These are phyloP conservation scores for Salix koriyanagi DNA, from an alignment of 345 rosid species.

Conservation along the genomic window DNA sequence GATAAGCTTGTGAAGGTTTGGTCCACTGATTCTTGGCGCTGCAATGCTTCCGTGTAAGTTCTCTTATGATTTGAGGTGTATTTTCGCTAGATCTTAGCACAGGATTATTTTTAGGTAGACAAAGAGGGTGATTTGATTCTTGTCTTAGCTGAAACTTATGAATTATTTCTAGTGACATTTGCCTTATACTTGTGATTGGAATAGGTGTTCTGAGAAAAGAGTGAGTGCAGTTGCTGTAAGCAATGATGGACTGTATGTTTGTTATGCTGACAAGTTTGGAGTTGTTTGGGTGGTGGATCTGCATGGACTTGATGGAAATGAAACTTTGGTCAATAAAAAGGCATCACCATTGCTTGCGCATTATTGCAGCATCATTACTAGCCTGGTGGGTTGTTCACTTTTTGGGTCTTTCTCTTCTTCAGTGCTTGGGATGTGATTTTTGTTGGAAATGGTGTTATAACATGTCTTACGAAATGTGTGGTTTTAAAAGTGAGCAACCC, in stretches of 20 bases:
- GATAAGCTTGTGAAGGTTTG: slow-evolving; percentile 89
- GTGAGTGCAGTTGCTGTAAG: slow-evolving; percentile 77
- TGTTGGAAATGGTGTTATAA: not conserved
- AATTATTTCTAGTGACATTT: not conserved
- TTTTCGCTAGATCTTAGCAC: not conserved
- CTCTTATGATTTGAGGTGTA: not conserved
- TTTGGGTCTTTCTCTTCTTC: not conserved
- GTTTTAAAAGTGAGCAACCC: not conserved
- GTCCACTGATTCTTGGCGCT: slow-evolving; percentile 74
- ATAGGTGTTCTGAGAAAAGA: slow-evolving; percentile 86
- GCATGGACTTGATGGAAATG: slow-evolving; percentile 38
- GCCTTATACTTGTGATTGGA: not conserved
- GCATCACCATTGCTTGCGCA: slow-evolving; percentile 73
- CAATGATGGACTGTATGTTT: slow-evolving; percentile 55
- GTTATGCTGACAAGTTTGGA: slow-evolving; percentile 95
- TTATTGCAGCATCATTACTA: slow-evolving; percentile 93
- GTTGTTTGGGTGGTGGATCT: slow-evolving; percentile 81
- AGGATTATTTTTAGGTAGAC: not conserved
- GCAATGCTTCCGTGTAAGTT: slow-evolving; percentile 65
- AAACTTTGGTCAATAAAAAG: slow-evolving; percentile 42
- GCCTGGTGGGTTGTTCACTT: slow-evolving; percentile 47
- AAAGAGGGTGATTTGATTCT: not conserved
- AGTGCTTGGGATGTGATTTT: not conserved
- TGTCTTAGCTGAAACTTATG: not conserved
- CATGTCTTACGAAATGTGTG: not conserved